A percentile compares a stretch with the other conserved stretches of the same genome.
Evolutionary conservation across 2,329 filamentous ascomycete species (phyloP).

Genomic region (Triangularia verruculosa): DNA sequence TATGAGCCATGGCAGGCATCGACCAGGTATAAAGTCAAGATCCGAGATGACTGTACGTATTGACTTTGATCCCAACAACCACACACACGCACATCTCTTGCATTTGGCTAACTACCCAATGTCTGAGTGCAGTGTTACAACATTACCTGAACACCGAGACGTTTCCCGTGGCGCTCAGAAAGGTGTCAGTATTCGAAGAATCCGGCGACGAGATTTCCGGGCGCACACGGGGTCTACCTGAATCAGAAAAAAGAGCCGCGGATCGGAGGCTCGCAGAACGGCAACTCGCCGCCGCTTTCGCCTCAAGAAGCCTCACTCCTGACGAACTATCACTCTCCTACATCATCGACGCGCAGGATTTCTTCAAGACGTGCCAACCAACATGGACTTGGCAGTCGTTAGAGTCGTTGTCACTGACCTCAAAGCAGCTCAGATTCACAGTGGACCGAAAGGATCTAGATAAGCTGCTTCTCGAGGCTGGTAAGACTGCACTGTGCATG

Average conservation of each 20-base stretch:
- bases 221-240: too few species aligned
- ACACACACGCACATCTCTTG: neutral
- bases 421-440: slow-evolving; percentile 27
- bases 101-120: neutral
- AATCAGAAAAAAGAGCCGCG: too few species aligned
- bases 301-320: slow-evolving; percentile 29
- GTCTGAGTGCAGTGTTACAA: slow-evolving; percentile 10
- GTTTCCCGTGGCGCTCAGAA: slow-evolving; percentile 30
- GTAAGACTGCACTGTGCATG: slow-evolving; percentile 30
- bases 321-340: slow-evolving; percentile 33
- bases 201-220: slow-evolving; percentile 16
- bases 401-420: slow-evolving; percentile 36
- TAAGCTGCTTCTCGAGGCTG: slow-evolving; percentile 28
- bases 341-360: slow-evolving; percentile 30
- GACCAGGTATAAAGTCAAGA: neutral
- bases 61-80: neutral
- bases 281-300: slow-evolving; percentile 25
- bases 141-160: neutral
- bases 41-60: neutral
- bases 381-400: slow-evolving; percentile 32
- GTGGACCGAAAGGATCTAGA: slow-evolving; percentile 22
- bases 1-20: slow-evolving; percentile 34
- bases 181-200: slow-evolving; percentile 32
- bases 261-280: too few species aligned
- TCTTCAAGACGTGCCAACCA: slow-evolving; percentile 28